Evolutionary conservation across 2,329 filamentous ascomycete species (phyloP).

Genomic region (Ploettnerulaceae sp.): DNA sequence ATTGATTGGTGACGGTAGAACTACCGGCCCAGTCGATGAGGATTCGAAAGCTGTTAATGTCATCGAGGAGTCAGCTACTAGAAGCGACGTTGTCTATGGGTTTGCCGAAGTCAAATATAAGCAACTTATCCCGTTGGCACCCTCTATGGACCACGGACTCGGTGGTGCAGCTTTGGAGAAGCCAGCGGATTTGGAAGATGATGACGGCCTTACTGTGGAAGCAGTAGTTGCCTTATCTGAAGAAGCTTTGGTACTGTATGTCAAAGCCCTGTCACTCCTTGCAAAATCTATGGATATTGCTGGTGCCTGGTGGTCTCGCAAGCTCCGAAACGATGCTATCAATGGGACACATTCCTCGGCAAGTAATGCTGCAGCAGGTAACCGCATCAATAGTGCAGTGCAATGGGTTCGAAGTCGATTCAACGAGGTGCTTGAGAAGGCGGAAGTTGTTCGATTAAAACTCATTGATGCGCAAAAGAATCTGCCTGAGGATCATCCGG

Average conservation of each 20-base stretch:
- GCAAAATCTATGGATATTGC: constrained; percentile 96
- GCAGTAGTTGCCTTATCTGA: constrained; percentile 84
- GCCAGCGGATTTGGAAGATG: constrained; percentile 53
- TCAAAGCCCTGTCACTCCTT: constrained; percentile 85
- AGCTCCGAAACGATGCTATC: constrained; percentile 59
- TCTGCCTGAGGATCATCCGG: constrained; percentile 78
- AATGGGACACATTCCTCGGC: constrained; percentile 41
- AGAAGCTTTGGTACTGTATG: constrained; percentile 91
- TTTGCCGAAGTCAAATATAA: constrained; percentile 99
- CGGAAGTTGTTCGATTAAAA: constrained; percentile 86
- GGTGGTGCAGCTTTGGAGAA: constrained; percentile 56
- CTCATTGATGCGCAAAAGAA: constrained; percentile 80
- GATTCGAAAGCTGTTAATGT: constrained; percentile 72
- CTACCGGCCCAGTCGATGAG: constrained; percentile 63
- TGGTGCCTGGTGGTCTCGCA: constrained; percentile 83
- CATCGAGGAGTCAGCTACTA: constrained; percentile 87
- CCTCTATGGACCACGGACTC: constrained; percentile 68
- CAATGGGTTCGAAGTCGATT: constrained; percentile 93
- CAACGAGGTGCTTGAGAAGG: constrained; percentile 96
- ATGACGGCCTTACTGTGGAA: constrained; percentile 76
- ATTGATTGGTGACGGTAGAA: constrained; percentile 63
- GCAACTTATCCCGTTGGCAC: constrained; percentile 85
- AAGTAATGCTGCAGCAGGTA: constrained; percentile 39
- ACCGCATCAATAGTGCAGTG: constrained; percentile 83
- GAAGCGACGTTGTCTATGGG: constrained; percentile 93